Conservation (phyloP, 768 basidiomycete species). For the Pleurotus sapidus region DNA sequence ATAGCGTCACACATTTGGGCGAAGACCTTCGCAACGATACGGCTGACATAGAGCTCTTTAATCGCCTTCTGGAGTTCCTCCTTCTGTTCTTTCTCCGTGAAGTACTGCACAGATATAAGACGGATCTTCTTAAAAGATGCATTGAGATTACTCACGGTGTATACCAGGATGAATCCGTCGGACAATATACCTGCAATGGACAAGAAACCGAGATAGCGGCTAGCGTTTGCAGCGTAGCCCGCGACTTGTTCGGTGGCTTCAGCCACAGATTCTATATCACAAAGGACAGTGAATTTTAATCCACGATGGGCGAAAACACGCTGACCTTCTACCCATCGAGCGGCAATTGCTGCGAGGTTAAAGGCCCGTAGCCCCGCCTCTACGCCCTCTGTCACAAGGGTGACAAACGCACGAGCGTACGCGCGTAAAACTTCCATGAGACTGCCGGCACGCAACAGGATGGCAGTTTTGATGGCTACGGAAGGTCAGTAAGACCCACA, state of each 20-base stretch:
- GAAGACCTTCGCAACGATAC: slow-evolving; percentile 1
- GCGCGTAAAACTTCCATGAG: background rate
- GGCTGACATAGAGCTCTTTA: background rate
- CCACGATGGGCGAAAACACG: background rate
- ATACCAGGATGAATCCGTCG: slow-evolving; percentile 1
- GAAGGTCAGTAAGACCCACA: too few species aligned
- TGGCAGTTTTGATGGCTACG: background rate
- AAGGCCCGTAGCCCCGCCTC: slow-evolving; percentile 1
- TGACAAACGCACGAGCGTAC: background rate
- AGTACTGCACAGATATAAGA: too few species aligned
- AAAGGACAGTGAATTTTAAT: background rate
- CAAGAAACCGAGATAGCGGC: background rate
- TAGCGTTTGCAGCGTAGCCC: background rate
- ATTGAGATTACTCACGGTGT: background rate
- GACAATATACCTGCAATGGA: slow-evolving; percentile 1
- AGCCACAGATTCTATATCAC: background rate
- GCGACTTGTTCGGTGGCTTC: background rate
- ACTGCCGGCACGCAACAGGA: background rate
- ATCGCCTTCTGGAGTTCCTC: slow-evolving; percentile 1
- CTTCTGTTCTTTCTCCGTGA: slow-evolving; percentile 3
- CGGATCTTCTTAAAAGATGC: too few species aligned
- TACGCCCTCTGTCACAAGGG: background rate
- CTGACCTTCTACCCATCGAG: background rate
- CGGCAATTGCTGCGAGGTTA: background rate
- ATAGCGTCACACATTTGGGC: slow-evolving; percentile 2